These are phyloP conservation scores for Epichloe brachyelytri DNA, from an alignment of 2,329 filamentous ascomycete genomes.

Conservation along the genomic window DNA sequence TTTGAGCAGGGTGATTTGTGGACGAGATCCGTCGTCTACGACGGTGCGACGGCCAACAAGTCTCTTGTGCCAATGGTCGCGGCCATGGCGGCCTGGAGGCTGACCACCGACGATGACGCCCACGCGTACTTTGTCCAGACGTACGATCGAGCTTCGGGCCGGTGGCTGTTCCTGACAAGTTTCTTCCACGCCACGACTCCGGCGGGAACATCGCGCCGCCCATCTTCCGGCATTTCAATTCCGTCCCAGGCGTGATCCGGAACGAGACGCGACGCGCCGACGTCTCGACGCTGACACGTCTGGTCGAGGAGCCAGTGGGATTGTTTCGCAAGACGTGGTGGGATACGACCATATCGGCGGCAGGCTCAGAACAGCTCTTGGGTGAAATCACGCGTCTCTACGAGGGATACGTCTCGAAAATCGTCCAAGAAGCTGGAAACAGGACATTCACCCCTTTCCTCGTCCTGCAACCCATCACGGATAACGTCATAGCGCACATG, in stretches of 20 bases:
- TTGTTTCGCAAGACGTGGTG: constrained; percentile 11
- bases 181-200: constrained; percentile 10
- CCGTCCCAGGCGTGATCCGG: constrained; percentile 9
- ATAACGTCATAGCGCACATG: constrained; percentile 21
- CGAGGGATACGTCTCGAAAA: neutral
- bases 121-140: constrained; percentile 13
- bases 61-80: constrained; percentile 12
- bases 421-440: neutral
- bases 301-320: constrained; percentile 12
- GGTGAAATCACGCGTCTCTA: neutral
- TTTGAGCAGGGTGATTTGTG: constrained; percentile 24
- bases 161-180: constrained; percentile 10
- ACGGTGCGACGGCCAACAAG: constrained; percentile 10
- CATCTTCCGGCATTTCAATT: constrained; percentile 11
- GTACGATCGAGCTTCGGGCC: constrained; percentile 8
- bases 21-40: constrained; percentile 18
- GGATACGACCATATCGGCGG: neutral
- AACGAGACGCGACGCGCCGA: constrained; percentile 10
- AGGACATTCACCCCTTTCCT: constrained; percentile 13
- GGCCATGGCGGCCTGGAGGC: constrained; percentile 3
- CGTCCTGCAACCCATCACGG: constrained; percentile 28
- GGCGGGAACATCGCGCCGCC: constrained; percentile 4
- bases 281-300: constrained; percentile 10
- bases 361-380: neutral
- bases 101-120: constrained; percentile 5